These are phyloP conservation scores for Trichophyton rubrum DNA, from an alignment of 2,329 filamentous ascomycete species.

Conservation along the genomic window DNA sequence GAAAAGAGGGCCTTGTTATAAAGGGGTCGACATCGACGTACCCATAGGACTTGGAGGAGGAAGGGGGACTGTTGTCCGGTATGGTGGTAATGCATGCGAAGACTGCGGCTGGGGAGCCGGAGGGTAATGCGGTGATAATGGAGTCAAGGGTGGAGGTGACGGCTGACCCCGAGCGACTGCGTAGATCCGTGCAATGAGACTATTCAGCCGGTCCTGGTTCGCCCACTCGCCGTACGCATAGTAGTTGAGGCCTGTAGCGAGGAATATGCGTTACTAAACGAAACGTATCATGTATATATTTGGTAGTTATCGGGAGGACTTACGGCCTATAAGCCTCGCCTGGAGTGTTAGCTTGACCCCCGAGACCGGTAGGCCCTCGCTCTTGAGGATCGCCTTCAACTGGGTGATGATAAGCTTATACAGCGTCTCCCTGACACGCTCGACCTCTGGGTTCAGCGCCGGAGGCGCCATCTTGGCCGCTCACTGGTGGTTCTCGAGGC, in stretches of 20 bases:
- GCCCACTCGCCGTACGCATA: background rate
- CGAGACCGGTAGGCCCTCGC: conserved; percentile 61
- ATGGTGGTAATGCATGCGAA: background rate
- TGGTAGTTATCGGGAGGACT: conserved; percentile 28
- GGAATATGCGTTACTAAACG: background rate
- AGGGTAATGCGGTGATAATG: background rate
- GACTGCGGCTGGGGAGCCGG: background rate
- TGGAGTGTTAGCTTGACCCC: conserved; percentile 81
- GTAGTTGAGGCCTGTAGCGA: background rate
- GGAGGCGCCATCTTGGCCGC: conserved; percentile 26
- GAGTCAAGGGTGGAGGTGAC: background rate
- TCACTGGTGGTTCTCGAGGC: background rate
- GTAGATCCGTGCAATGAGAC: background rate
- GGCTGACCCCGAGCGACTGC: background rate
- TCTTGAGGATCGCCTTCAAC: conserved; percentile 62
- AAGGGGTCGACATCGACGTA: background rate
- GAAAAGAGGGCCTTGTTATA: background rate
- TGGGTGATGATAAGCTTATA: conserved; percentile 51
- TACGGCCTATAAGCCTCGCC: conserved; percentile 63
- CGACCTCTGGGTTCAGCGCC: conserved; percentile 30
- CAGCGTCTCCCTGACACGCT: conserved; percentile 33
- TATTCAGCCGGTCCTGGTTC: background rate
- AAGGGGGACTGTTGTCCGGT: background rate
- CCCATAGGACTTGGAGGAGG: background rate
- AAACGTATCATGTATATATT: background rate